Base-by-base conservation (phyloP, 2,329 filamentous ascomycete species). In the Apiospora koreana region DNA sequence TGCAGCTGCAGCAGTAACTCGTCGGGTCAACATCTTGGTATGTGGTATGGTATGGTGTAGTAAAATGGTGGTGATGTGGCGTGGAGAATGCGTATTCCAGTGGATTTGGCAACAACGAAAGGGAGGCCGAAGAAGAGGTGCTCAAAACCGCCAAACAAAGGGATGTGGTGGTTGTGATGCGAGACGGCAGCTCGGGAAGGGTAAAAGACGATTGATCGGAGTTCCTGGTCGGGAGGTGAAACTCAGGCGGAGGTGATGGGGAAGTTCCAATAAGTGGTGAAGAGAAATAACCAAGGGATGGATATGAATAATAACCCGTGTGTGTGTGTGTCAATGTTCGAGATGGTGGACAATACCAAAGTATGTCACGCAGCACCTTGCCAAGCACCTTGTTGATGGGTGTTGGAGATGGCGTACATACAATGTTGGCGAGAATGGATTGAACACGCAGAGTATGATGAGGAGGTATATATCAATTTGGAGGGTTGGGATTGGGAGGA, bases 1-100 rank as follows among this genome's bases (percentile, higher is more conserved):
- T 3, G 66, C 81, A 75, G 83, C 79, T 75, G 85, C 86, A 75
- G 85, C 87, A 75, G 86, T 77, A 75, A 90, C 79, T 77, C 86
- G 85, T 77, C 82, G 83, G 73, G 83, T 83, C 75, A 88, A 79
- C 86, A 88, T 88, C 16, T 58, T 58, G 72, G 72, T 78, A 45
- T 23, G 21, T 31, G 41, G 41, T 43, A 43, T 58, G 43, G n/a
- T 46, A 21, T 6, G 45, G 14, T 31, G 3, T 50, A 31, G 28
- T n/a, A n/a, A n/a, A n/a, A n/a, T 38, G 31, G 18, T 38, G 54
- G 6, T 43, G 4, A 38, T 43, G 23, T 28, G n/a, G 18, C 1
- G 48, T 28, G 23, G n/a, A 42, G 10, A 18, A 18, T 42, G 62
- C 16, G 42, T 66, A 41, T 66, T 43, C 18, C 54, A 10, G 54